Conservation (phyloP, 805 yeast genomes). For the Yamadazyma kitorensis region DNA sequence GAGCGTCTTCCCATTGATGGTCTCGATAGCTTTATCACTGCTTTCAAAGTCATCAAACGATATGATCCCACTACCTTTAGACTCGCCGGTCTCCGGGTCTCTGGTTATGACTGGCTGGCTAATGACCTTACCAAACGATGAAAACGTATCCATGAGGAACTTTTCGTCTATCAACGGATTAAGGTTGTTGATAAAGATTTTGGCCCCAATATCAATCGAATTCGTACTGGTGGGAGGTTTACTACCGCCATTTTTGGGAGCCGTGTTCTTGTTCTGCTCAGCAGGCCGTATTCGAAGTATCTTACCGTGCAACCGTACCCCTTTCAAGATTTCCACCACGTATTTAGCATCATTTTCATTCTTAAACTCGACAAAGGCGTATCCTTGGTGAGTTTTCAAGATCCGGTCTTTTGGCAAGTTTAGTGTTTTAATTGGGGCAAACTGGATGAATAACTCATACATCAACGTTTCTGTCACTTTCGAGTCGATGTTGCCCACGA, state of each 20-base stretch:
- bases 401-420: conserved; percentile 80
- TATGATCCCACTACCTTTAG: conserved; percentile 66
- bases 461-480: conserved; percentile 67
- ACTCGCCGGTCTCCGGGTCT: conserved; percentile 43
- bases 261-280: conserved; percentile 13
- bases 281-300: conserved; percentile 37
- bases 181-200: conserved; percentile 55
- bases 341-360: conserved; percentile 65
- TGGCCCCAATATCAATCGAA: conserved; percentile 47
- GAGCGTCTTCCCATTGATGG: conserved; percentile 65
- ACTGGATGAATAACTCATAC: conserved; percentile 81
- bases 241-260: conserved; percentile 4
- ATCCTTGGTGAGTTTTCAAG: conserved; percentile 73
- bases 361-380: conserved; percentile 77
- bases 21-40: conserved; percentile 68
- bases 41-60: conserved; percentile 61
- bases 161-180: conserved; percentile 64
- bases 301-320: conserved; percentile 60
- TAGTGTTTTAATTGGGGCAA: conserved; percentile 71
- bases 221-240: conserved; percentile 10
- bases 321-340: conserved; percentile 57
- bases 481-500: conserved; percentile 80
- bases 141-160: conserved; percentile 54
- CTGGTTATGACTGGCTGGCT: conserved; percentile 49
- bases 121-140: conserved; percentile 63